Evolutionary conservation across 805 yeast species (phyloP).

Genomic region (Cyberlindnera meyerae): DNA sequence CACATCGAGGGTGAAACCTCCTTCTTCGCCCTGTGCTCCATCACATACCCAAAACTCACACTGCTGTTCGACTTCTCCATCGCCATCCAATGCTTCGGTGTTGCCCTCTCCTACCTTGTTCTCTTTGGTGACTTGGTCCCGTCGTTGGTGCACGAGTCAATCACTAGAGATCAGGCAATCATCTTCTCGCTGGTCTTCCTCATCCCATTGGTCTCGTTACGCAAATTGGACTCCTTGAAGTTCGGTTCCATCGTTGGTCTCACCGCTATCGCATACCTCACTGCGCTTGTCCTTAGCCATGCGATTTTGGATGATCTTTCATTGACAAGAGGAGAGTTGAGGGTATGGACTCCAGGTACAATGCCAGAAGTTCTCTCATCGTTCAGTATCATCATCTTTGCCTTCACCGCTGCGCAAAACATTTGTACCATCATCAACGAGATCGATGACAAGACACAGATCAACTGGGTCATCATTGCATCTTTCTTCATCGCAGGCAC

Average conservation of each 20-base stretch:
- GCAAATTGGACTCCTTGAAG: slow-evolving; percentile 61
- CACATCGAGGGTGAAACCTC: slow-evolving; percentile 55
- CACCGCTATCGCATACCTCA: slow-evolving; percentile 58
- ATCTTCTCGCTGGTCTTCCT: slow-evolving; percentile 46
- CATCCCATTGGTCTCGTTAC: slow-evolving; percentile 59
- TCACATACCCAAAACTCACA: slow-evolving; percentile 67
- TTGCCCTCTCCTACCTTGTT: slow-evolving; percentile 64
- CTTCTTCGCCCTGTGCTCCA: slow-evolving; percentile 63
- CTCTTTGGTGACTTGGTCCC: slow-evolving; percentile 78
- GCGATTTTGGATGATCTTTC: slow-evolving; percentile 41
- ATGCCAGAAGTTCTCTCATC: slow-evolving; percentile 48
- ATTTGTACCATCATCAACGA: slow-evolving; percentile 75
- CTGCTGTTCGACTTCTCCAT: slow-evolving; percentile 72
- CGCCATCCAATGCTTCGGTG: slow-evolving; percentile 76
- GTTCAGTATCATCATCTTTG: slow-evolving; percentile 71
- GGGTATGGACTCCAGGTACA: slow-evolving; percentile 38
- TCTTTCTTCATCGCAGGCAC: slow-evolving; percentile 51
- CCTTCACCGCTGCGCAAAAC: slow-evolving; percentile 79
- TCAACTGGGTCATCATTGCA: slow-evolving; percentile 43
- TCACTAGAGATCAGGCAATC: slow-evolving; percentile 37
- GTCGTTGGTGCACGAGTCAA: slow-evolving; percentile 41
- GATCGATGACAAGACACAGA: slow-evolving; percentile 46
- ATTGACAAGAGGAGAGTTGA: slow-evolving; percentile 39
- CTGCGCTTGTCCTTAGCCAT: slow-evolving; percentile 49
- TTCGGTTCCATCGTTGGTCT: slow-evolving; percentile 70